Conservation (phyloP, 192 early-diverging fungal genomes). For the Geranomyces michiganensis region DNA sequence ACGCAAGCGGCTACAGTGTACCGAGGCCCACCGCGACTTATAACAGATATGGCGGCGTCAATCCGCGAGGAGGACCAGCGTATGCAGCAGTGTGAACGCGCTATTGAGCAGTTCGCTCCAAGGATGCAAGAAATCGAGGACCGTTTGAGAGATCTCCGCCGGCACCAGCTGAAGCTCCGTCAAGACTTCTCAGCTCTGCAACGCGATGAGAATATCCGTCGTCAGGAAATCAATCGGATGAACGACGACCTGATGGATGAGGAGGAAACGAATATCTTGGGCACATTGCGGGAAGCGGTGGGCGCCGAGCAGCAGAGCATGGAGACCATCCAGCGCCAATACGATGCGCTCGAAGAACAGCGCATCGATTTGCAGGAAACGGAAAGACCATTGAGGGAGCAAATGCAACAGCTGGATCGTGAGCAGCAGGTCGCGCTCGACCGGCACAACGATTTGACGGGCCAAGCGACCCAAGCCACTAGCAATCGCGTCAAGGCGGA, state of each 20-base stretch:
- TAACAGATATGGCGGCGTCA: conserved; percentile 25
- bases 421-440: not conserved
- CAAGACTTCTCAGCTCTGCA: not conserved
- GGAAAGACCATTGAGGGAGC: not conserved
- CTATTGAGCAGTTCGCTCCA: not conserved
- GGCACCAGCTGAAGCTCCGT: too few relatives aligned
- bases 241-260: conserved; percentile 29
- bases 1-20: conserved; percentile 18
- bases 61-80: conserved; percentile 16
- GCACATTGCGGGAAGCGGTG: conserved; percentile 15
- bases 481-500: not conserved
- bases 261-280: conserved; percentile 13
- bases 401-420: conserved; percentile 3
- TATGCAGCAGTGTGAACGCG: not conserved
- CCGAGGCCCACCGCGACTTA: conserved; percentile 39
- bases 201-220: not conserved
- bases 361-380: not conserved
- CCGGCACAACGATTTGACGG: not conserved
- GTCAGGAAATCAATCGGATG: conserved; percentile 22
- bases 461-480: not conserved
- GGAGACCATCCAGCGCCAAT: not conserved
- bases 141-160: too few relatives aligned
- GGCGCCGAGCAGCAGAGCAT: not conserved
- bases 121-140: too few relatives aligned
- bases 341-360: not conserved